These are phyloP conservation scores for Mayamaea pseudoterrestris DNA, from an alignment of 108 stramenopile genomes.

Conservation along the genomic window DNA sequence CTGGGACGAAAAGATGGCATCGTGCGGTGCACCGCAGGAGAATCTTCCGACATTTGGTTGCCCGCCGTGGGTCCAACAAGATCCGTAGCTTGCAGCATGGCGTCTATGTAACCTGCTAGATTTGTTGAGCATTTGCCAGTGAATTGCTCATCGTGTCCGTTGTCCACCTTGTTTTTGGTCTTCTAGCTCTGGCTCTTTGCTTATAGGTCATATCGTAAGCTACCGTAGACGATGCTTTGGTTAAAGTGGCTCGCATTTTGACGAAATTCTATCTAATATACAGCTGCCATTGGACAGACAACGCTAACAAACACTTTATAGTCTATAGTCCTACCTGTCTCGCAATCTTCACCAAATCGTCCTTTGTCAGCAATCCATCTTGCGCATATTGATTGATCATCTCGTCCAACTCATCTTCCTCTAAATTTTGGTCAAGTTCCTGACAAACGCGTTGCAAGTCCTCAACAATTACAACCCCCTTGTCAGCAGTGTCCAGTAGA, in stretches of 20 bases:
- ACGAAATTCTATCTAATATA: too few species aligned
- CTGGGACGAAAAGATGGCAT: conserved; percentile 83
- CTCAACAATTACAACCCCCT: conserved; percentile 27
- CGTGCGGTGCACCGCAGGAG: conserved; percentile 82
- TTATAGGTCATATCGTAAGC: too few species aligned
- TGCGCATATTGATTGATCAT: conserved; percentile 1
- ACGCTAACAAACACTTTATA: too few species aligned
- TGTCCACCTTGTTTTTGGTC: too few species aligned
- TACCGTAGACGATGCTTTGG: too few species aligned
- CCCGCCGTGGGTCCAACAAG: conserved; percentile 79
- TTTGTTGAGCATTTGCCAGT: background rate
- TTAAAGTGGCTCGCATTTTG: too few species aligned
- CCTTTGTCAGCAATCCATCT: background rate
- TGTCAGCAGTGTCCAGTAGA: conserved; percentile 21
- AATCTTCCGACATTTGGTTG: conserved; percentile 76
- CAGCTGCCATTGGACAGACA: too few species aligned
- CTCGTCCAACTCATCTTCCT: conserved; percentile 23
- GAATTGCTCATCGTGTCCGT: background rate
- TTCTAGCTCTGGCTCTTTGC: too few species aligned
- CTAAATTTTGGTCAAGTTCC: conserved; percentile 24
- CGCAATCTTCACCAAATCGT: background rate
- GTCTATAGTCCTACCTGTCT: background rate
- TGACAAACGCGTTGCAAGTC: conserved; percentile 26
- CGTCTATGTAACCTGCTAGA: background rate
- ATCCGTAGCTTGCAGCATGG: conserved; percentile 1